phyloP scores from a whole-genome alignment of 2,329 filamentous ascomycete species.

The Colletotrichum sansevieriae region DNA sequence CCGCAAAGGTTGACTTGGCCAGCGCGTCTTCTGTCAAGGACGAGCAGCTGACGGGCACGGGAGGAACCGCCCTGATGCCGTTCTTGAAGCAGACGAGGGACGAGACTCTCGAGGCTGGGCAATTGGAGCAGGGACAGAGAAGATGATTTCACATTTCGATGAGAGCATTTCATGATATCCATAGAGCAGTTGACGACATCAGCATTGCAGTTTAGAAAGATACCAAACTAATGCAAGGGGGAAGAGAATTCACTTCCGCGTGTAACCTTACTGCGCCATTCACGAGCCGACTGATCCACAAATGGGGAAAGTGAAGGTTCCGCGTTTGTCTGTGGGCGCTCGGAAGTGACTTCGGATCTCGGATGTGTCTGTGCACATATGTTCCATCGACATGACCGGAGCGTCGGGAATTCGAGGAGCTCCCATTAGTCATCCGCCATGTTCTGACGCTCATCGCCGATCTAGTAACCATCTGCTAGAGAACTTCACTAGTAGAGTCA shows the following conservation, averaged over 20 bases:
- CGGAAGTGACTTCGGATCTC: slow-evolving; percentile 29
- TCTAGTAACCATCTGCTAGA: no score
- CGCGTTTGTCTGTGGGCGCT: background rate
- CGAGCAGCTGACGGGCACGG: slow-evolving; percentile 80
- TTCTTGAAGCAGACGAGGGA: slow-evolving; percentile 92
- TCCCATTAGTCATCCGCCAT: background rate
- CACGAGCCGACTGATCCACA: slow-evolving; percentile 18
- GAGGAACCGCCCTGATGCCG: slow-evolving; percentile 87
- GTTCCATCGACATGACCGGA: background rate
- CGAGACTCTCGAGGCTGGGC: slow-evolving; percentile 72
- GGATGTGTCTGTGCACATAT: background rate
- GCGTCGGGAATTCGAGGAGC: background rate
- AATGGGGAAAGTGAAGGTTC: slow-evolving; percentile 30
- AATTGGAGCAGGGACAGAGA: slow-evolving; percentile 39
- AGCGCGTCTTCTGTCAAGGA: slow-evolving; percentile 56
- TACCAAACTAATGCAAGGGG: slow-evolving; percentile 33
- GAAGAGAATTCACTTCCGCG: background rate
- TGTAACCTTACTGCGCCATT: slow-evolving; percentile 30
- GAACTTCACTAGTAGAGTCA: no score
- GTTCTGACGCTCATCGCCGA: background rate
- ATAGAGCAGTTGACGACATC: slow-evolving; percentile 19
- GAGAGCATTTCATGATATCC: slow-evolving; percentile 19
- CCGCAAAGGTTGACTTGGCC: slow-evolving; percentile 53
- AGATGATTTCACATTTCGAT: slow-evolving; percentile 3
- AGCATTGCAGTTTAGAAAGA: slow-evolving; percentile 1